Evolutionary conservation across 108 stramenopile species (phyloP).

Genomic region (Skeletonema potamos): DNA sequence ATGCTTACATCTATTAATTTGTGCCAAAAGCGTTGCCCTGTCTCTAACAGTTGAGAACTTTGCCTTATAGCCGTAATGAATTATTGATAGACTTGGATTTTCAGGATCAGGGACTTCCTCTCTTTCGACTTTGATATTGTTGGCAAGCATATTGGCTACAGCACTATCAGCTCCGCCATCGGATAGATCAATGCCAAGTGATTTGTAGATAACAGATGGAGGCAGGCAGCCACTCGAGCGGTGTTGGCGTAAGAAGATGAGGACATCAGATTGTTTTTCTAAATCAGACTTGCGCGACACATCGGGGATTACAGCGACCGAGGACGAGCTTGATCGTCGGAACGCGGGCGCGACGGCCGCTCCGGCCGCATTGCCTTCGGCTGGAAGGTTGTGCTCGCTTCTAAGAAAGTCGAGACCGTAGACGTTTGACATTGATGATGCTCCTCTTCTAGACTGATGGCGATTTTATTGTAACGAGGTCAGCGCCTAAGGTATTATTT

Average conservation of each 20-base stretch:
- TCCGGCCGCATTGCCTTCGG: conserved; percentile 1
- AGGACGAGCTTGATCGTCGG: conserved; percentile 12
- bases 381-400: conserved; percentile 53
- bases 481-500: too few species aligned
- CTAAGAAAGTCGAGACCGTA: conserved; percentile 81
- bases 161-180: conserved; percentile 31
- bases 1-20: conserved; percentile 80
- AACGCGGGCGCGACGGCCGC: not conserved
- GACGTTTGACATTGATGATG: conserved; percentile 45
- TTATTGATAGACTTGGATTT: conserved; percentile 67
- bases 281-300: conserved; percentile 70
- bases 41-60: conserved; percentile 71
- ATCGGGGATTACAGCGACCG: conserved; percentile 20
- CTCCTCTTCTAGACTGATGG: too few species aligned
- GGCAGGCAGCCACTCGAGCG: conserved; percentile 74
- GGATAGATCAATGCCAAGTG: conserved; percentile 73
- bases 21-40: conserved; percentile 63
- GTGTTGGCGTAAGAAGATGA: conserved; percentile 75
- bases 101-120: conserved; percentile 86
- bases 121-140: conserved; percentile 73
- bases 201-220: conserved; percentile 67
- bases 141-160: conserved; percentile 62
- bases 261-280: conserved; percentile 82
- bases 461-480: too few species aligned
- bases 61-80: conserved; percentile 76